Evolutionary conservation across 495 filamentous ascomycete genomes (phyloP).

Genomic region (Tuber melanosporum): DNA sequence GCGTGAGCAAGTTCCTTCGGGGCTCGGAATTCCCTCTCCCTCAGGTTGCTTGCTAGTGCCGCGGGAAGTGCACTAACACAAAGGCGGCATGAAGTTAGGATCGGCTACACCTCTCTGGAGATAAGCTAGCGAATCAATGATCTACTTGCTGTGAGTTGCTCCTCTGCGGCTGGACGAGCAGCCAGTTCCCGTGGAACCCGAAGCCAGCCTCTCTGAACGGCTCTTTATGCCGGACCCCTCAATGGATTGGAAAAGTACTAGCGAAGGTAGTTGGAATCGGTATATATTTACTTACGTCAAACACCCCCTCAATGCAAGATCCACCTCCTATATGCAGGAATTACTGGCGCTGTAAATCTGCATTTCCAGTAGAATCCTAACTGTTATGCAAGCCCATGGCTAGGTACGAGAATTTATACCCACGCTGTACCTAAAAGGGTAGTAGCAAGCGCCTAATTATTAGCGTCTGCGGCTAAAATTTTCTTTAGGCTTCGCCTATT

Average conservation of each 20-base stretch:
- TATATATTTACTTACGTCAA: background rate
- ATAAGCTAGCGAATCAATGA: background rate
- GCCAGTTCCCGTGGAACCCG: background rate
- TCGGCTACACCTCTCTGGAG: background rate
- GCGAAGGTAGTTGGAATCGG: background rate
- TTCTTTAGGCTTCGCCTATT: background rate
- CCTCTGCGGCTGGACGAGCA: background rate
- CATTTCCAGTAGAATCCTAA: background rate
- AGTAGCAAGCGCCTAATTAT: background rate
- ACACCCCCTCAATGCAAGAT: background rate
- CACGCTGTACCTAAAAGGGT: background rate
- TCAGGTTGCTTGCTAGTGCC: background rate
- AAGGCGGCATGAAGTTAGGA: background rate
- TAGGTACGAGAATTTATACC: background rate
- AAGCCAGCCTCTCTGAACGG: background rate
- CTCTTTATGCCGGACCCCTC: background rate
- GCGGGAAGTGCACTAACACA: background rate
- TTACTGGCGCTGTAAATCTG: background rate
- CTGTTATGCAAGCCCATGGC: background rate
- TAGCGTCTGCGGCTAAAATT: background rate
- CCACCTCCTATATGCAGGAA: background rate
- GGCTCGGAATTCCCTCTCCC: background rate
- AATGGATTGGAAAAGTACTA: background rate
- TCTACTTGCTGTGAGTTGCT: background rate
- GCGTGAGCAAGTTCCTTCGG: background rate